These are phyloP conservation scores for Megacollybia platyphylla DNA, from an alignment of 1,284 basidiomycete genomes.

Conservation along the genomic window DNA sequence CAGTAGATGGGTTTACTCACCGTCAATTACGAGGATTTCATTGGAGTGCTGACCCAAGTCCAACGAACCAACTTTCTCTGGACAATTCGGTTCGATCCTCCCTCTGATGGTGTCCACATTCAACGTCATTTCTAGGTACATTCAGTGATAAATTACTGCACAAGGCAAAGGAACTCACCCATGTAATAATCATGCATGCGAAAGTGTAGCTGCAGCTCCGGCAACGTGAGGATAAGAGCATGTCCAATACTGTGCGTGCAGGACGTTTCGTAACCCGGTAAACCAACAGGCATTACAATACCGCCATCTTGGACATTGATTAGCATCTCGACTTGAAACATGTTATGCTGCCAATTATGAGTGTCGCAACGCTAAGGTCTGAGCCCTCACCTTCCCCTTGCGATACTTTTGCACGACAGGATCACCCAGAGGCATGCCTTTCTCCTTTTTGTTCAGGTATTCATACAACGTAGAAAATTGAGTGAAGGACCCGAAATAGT, in stretches of 20 bases:
- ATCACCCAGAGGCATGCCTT: slow-evolving; percentile 58
- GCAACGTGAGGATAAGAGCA: slow-evolving; percentile 44
- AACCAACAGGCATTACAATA: slow-evolving; percentile 60
- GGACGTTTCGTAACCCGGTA: slow-evolving; percentile 54
- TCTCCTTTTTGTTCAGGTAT: slow-evolving; percentile 60
- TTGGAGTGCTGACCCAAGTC: slow-evolving; percentile 13
- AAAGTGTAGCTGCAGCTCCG: slow-evolving; percentile 64
- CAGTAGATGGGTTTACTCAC: slow-evolving; percentile 19
- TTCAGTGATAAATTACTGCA: slow-evolving; percentile 4
- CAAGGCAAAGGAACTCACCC: slow-evolving; percentile 38
- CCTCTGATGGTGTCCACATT: slow-evolving; percentile 54
- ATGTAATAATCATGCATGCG: slow-evolving; percentile 78
- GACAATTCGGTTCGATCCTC: slow-evolving; percentile 33
- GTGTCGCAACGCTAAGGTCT: not conserved
- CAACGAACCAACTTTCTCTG: slow-evolving; percentile 26
- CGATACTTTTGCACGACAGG: slow-evolving; percentile 72
- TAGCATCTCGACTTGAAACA: slow-evolving; percentile 63
- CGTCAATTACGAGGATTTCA: slow-evolving; percentile 49
- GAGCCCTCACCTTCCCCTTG: slow-evolving; percentile 47
- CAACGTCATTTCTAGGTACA: slow-evolving; percentile 60
- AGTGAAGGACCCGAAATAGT: slow-evolving; percentile 87
- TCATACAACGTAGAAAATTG: slow-evolving; percentile 82
- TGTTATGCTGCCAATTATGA: slow-evolving; percentile 48
- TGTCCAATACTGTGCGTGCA: slow-evolving; percentile 29
- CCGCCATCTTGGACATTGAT: slow-evolving; percentile 41